Percentiles rank a stretch among this genome's conserved stretches.
Evolutionary conservation across 441 rosid genomes (phyloP).

Genomic region (Lepidium campestre): DNA sequence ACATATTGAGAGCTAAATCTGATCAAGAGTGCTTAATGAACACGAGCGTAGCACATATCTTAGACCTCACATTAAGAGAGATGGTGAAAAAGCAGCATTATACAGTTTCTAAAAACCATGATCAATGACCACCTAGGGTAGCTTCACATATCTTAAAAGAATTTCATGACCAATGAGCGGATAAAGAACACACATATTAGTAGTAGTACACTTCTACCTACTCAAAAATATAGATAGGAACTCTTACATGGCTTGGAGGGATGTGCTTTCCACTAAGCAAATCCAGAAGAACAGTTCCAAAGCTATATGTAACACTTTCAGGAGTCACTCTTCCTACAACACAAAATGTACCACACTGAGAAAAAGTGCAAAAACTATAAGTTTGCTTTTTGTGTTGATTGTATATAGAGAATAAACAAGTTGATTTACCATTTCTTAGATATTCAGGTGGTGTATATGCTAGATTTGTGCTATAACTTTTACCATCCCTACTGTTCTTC

Average conservation of each 20-base stretch:
- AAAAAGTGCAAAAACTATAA: background rate
- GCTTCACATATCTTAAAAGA: background rate
- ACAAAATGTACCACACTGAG: background rate
- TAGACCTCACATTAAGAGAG: background rate
- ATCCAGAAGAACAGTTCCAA: slow-evolving; percentile 65
- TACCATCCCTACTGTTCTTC: slow-evolving; percentile 94
- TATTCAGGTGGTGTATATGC: slow-evolving; percentile 97
- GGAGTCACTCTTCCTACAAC: slow-evolving; percentile 63
- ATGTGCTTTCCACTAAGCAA: slow-evolving; percentile 65
- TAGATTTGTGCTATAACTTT: slow-evolving; percentile 94
- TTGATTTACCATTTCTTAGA: slow-evolving; percentile 62
- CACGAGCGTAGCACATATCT: background rate
- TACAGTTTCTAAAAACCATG: background rate
- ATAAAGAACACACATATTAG: background rate
- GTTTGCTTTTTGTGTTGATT: background rate
- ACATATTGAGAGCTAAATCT: background rate
- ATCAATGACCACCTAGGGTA: background rate
- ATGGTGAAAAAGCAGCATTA: background rate
- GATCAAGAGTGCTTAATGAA: background rate
- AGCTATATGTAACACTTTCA: slow-evolving; percentile 67
- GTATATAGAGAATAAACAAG: background rate
- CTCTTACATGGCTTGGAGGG: slow-evolving; percentile 71
- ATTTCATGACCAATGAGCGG: background rate
- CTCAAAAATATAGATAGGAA: background rate
- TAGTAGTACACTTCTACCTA: background rate